Evolutionary conservation across 305 asterid species (phyloP), one percentile per base, ranked within the genome.

Genomic region (Fraxinus dipetala): DNA sequence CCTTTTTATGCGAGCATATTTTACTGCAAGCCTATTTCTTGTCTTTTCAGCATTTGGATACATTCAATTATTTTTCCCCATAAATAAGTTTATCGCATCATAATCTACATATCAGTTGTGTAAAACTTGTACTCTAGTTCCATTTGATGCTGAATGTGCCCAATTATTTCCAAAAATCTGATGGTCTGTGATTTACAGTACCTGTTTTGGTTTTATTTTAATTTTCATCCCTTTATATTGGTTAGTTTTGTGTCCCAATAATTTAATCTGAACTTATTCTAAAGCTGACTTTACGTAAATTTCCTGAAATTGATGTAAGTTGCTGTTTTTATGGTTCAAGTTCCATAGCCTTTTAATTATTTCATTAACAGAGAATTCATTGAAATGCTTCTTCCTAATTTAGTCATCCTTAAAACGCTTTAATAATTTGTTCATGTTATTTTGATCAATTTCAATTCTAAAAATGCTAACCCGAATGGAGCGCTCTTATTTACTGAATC

Each of bases 351-450:
- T 35, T 16, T 16, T 9, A 65, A 43, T n/a, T 69, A 79, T 40
- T 24, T 65, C 31, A 22, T 18, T 14, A 24, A n/a, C 2, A 26
- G 56, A 10, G 22, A 59, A 45, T 61, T 75, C 36, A 75, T 85
- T 48, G 51, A 69, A n/a, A 67, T 78, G 65, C 26, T 67, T 30
- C 35, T 67, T 67, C 38, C 20, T 16, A 26, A 48, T 79, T n/a
- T 83, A 72, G 63, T 36, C 48, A 31, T 45, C 76, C 51, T 31
- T 38, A 48, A 59, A 24, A 56, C 11, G 79, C 30, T 51, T 72
- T 40, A 65, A 48, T 63, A 70, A 5, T 81, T 32, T 11, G 22
- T 72, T 45, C 56, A 6, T 80, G 83, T 43, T 56, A 74, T 84
- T 48, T 75, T 75, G 28, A 80, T 74, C 38, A 16, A 51, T 16